Base-by-base conservation (phyloP, 2,329 filamentous ascomycete species). In the Colletotrichum kahawae region DNA sequence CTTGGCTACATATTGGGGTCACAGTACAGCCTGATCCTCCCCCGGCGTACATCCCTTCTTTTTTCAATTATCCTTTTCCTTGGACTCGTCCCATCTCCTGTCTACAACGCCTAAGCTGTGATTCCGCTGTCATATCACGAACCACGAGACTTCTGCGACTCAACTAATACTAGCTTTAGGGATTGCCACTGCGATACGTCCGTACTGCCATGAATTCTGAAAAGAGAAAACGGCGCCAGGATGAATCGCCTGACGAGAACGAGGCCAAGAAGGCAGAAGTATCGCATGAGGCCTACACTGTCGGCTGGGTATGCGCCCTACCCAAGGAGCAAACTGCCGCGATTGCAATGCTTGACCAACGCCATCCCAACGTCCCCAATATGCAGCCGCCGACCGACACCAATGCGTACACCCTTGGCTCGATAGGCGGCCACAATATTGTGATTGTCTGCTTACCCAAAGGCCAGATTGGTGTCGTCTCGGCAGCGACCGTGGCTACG, bases 241-340 rank as follows among this genome's bases (percentile, higher is more conserved):
- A 43, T 43, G 38, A 43, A 5, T 1, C 38, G 8, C 4, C 38
- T 2, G 4, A 9, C 38, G 38, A 43, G n/a, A n/a, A n/a, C 0
- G 4, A n/a, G 18, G 8, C 4, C 1, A 43, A n/a, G 9, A 0
- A 43, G 9, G 18, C 38, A 4, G 8, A 9, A n/a, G 5, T 48
- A 3, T n/a, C 38, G 5, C 63, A 43, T 24, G 18, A 54, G 3
- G 24, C 29, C n/a, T 80, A 82, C 59, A 77, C 78, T 9, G 56
- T 82, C 2, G 79, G 74, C 1, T 82, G 79, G 82, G 80, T 83
- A 8, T 75, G 75, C 5, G 77, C 80, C 4, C 74, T 82, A 0
- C 48, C 70, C 1, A 77, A 80, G 7, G 79, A 82, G 62, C 77
- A 38, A 3, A 78, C 80, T 10, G 81, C 80, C 4, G 80, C 79